Evolutionary conservation across 192 early-diverging fungal genomes (phyloP), one percentile per base, ranked within the genome.

Genomic region (Pilaira anomala): DNA sequence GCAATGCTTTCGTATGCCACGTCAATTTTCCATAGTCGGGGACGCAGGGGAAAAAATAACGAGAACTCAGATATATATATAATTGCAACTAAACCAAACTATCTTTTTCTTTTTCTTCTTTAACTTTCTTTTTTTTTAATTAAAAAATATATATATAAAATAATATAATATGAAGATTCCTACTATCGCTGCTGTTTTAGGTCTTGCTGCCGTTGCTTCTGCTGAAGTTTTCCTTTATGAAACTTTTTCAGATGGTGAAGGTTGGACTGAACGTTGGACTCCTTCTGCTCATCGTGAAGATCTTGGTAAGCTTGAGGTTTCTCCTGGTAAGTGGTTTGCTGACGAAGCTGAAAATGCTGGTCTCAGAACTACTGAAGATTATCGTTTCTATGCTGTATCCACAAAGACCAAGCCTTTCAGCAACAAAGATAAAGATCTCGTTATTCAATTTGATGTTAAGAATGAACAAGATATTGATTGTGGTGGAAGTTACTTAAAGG

Each of bases 391-490:
- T 78, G 87, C 89, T 40, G 83, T 90, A 57, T 83, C 93, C 7
- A 82, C 90, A 26, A 83, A 87, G 60, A 77, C 94, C 62, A 76
- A 87, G 52, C 68, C 77, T 58, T 88, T 91, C 69, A 85, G 90
- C 77, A 92, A 89, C 80, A 86, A 87, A 70, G 88, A 85, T 72
- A 93, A 93, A 71, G 80, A 87, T 70, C 79, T 91, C 63, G 83
- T 98, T 19, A 68, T 95, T 24, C 95, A 98, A 79, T 96, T 89
- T 71, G 85, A 90, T 36, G 90, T 91, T 60, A 96, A 94, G 83
- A 91, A 92, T 69, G 95, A 97, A 77, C 86, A 90, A 55, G 76
- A 78, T 64, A 89, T 93, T 67, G 93, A 94, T 69, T 97, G 95
- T 72, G 93, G 92, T 45, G 95, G 95, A 66, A 90, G 90, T 29